A percentile compares a stretch with the other conserved stretches of the same genome.
Evolutionary conservation across 768 basidiomycete genomes (phyloP).

Genomic region (Amylocystis lapponica): DNA sequence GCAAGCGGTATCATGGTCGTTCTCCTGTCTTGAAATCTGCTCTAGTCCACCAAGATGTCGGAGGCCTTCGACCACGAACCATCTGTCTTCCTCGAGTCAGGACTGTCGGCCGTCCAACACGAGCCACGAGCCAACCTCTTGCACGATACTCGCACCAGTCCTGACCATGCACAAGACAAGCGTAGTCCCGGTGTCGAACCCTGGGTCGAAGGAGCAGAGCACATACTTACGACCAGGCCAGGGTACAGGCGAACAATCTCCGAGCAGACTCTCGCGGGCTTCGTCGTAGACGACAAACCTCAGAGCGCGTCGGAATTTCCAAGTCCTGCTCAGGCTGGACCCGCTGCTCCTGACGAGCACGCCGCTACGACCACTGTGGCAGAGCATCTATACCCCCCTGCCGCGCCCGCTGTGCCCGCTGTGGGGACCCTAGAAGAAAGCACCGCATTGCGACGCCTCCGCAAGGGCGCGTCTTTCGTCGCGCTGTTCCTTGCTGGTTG

Average conservation of each 20-base stretch:
- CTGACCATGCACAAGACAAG: too few relatives aligned
- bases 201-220: too few relatives aligned
- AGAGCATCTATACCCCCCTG: background rate
- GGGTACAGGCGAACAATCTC: background rate
- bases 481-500: slow-evolving; percentile 22
- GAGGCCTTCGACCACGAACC: too few relatives aligned
- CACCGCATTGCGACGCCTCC: slow-evolving; percentile 10
- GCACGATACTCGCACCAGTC: too few relatives aligned
- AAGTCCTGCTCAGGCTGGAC: background rate
- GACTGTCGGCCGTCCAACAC: too few relatives aligned
- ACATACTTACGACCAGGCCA: background rate
- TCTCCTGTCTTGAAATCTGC: too few relatives aligned
- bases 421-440: slow-evolving; percentile 5
- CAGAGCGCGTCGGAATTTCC: background rate
- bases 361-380: background rate
- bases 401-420: background rate
- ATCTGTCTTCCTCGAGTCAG: too few relatives aligned
- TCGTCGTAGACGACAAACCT: background rate
- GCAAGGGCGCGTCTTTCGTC: slow-evolving; percentile 17
- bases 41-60: too few relatives aligned
- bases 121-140: too few relatives aligned
- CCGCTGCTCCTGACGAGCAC: background rate
- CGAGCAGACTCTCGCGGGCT: background rate
- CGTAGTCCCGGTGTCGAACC: too few relatives aligned
- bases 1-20: too few relatives aligned